These are phyloP conservation scores for Calonectria montana DNA, from an alignment of 2,329 filamentous ascomycete species.

Conservation along the genomic window DNA sequence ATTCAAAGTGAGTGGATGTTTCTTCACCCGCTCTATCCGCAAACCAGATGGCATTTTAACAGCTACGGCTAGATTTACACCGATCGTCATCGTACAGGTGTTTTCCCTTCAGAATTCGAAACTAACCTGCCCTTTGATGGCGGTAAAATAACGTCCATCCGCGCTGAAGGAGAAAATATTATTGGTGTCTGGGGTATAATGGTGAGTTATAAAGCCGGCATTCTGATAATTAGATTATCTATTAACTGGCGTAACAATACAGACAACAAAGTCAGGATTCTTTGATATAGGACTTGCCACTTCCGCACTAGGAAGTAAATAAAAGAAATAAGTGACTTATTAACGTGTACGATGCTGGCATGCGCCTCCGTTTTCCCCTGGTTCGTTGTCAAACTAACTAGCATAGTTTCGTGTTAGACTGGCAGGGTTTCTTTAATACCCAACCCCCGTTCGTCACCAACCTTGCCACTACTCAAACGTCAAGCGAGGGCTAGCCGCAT, in stretches of 20 bases:
- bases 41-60: not conserved
- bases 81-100: not conserved
- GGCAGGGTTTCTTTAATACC: no score
- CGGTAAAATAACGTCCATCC: not conserved
- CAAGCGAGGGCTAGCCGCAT: not conserved
- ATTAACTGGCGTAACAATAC: not conserved
- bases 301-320: not conserved
- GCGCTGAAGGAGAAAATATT: not conserved
- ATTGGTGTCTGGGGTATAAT: not conserved
- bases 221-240: not conserved
- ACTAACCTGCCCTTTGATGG: not conserved
- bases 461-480: not conserved
- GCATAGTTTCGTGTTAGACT: not conserved
- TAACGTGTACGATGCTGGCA: not conserved
- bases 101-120: not conserved
- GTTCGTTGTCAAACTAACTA: not conserved
- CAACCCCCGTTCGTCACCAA: no score
- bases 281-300: not conserved
- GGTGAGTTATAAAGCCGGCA: not conserved
- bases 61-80: not conserved
- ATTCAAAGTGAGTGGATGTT: not conserved
- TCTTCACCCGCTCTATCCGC: not conserved
- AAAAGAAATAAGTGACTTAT: not conserved
- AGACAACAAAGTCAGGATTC: not conserved
- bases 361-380: not conserved